Evolutionary conservation across 805 yeast genomes (phyloP), one percentile per base, ranked within the genome.

Genomic region (Hanseniaspora mollemarum): DNA sequence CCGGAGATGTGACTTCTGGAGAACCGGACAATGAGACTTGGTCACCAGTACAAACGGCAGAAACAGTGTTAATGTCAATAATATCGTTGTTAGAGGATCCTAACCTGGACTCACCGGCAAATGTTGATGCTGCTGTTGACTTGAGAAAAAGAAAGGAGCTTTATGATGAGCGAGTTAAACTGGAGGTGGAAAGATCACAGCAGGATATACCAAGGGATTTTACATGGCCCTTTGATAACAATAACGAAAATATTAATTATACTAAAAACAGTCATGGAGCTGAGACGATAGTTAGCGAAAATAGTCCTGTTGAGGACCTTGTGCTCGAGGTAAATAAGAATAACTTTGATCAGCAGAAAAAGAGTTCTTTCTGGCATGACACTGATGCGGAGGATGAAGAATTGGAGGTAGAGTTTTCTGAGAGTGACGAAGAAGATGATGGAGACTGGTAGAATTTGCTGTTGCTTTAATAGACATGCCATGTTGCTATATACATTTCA

Each of bases 1-100:
- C 90, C 16, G 96, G 95, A 22, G 95, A 87, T 62, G 84, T 83
- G 18, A 81, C 90, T 46, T 76, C 85, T 33, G 96, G 87, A 57
- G 96, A 88, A 65, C 51, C 88, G 2, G 95, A 87, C 59, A 81
- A 82, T 52, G 96, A 88, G 68, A 87, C 94, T 18, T 87, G 96
- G 96, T 78, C 84, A 19, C 94, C 88, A 2, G 92, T 86, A 2
- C 96, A 88, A 69, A 82, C 92, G 22, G 96, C 87, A 9, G 96
- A 90, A 67, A 73, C 84, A 29, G 95, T 90, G 9, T 74, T 90
- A 60, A 83, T 90, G 51, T 84, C 95, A 31, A 88, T 90, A 56
- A 83, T 90, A 18, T 87, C 96, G 8, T 73, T 90, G 48, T 74
- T 90, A 59, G 95, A 87, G 61, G 96, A 90, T 65, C 97, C 97